phyloP scores from a whole-genome alignment of 2,329 filamentous ascomycete species.

The Talaromyces sp. region DNA sequence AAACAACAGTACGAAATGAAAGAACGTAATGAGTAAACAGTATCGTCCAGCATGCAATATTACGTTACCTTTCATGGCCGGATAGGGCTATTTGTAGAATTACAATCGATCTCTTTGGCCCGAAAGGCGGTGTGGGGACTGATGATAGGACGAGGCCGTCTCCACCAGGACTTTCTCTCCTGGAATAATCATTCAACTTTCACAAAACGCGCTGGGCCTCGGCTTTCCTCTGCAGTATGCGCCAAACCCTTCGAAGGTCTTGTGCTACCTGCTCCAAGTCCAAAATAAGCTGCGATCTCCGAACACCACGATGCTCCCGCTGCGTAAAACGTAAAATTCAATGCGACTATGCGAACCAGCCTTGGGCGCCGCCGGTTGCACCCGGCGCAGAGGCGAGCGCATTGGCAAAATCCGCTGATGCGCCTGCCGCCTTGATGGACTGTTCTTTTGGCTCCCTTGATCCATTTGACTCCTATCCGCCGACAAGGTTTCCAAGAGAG shows the following conservation, averaged over 20 bases:
- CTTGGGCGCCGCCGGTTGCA: slow-evolving; percentile 39
- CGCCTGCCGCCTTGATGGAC: slow-evolving; percentile 19
- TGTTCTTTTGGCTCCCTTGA: slow-evolving; percentile 49
- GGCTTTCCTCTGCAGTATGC: slow-evolving; percentile 45
- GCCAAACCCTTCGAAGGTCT: slow-evolving; percentile 59
- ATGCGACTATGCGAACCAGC: slow-evolving; percentile 60
- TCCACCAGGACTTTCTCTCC: background rate
- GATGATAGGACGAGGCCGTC: background rate
- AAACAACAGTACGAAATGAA: too few relatives aligned
- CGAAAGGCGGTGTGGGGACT: slow-evolving; percentile 4
- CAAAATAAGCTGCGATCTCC: slow-evolving; percentile 60
- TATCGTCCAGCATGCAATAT: background rate
- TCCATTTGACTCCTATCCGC: slow-evolving; percentile 61
- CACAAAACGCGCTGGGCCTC: background rate
- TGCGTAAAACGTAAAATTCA: slow-evolving; percentile 53
- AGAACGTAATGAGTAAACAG: too few relatives aligned
- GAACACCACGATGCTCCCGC: slow-evolving; percentile 58
- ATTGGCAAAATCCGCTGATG: slow-evolving; percentile 7
- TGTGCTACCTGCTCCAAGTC: slow-evolving; percentile 60
- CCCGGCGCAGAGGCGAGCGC: slow-evolving; percentile 10
- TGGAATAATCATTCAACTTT: slow-evolving; percentile 3
- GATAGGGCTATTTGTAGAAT: background rate
- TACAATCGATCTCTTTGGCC: background rate
- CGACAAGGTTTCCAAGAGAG: slow-evolving; percentile 53
- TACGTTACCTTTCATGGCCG: background rate